A percentile compares a stretch with the other conserved stretches of the same genome.
These are phyloP conservation scores for Fusarium sp. DNA, from an alignment of 2,329 filamentous ascomycete species.

Conservation along the genomic window DNA sequence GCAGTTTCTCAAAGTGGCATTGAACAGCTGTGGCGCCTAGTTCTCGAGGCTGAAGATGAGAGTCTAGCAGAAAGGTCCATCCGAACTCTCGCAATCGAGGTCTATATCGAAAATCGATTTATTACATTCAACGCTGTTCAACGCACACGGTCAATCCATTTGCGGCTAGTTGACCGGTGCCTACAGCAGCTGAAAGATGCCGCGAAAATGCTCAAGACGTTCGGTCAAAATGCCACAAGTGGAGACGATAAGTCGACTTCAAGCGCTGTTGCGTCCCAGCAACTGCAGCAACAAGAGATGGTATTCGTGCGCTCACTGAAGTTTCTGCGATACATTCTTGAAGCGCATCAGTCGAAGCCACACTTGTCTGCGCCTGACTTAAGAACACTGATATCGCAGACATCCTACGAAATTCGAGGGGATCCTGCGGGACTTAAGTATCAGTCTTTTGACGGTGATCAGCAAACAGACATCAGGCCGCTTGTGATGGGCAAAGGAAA, in stretches of 20 bases:
- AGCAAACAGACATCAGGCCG: constrained; percentile 70
- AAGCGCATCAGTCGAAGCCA: constrained; percentile 72
- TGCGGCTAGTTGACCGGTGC: constrained; percentile 79
- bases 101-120: constrained; percentile 75
- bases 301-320: constrained; percentile 77
- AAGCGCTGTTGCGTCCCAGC: constrained; percentile 62
- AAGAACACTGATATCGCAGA: constrained; percentile 65
- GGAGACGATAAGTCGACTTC: constrained; percentile 68
- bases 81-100: constrained; percentile 74
- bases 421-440: constrained; percentile 77
- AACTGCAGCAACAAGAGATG: constrained; percentile 65
- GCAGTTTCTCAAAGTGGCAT: constrained; percentile 66
- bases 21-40: constrained; percentile 87
- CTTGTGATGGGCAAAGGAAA: constrained; percentile 78
- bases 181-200: constrained; percentile 76
- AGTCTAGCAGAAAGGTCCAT: constrained; percentile 78
- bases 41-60: constrained; percentile 75
- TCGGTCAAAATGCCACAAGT: constrained; percentile 58
- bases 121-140: constrained; percentile 64
- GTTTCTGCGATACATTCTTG: constrained; percentile 76
- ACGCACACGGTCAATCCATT: constrained; percentile 71
- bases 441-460: constrained; percentile 76
- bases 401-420: constrained; percentile 69
- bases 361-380: constrained; percentile 71
- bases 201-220: constrained; percentile 66